Evolutionary conservation across 108 stramenopile genomes (phyloP).

Genomic region (Aurantiochytrium sp.): DNA sequence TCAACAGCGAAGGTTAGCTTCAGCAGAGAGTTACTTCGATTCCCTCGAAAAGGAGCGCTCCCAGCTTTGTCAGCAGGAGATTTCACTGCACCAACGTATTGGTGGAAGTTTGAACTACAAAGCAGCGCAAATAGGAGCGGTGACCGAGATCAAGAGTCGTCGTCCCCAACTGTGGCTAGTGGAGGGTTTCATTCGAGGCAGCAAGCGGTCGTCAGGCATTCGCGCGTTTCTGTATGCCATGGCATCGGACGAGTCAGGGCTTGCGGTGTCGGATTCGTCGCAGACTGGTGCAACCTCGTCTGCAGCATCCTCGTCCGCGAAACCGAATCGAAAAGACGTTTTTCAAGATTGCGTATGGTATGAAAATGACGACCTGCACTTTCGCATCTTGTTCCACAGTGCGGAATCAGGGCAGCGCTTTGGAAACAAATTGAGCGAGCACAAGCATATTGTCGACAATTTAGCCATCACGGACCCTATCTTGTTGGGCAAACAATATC

Average conservation of each 20-base stretch:
- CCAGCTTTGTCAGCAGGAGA: not conserved
- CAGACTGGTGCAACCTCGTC: not conserved
- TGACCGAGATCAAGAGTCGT: not conserved
- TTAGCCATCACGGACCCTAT: not conserved
- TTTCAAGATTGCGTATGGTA: not conserved
- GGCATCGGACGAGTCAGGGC: not conserved
- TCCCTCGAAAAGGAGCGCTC: not conserved
- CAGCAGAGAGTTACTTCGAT: not conserved
- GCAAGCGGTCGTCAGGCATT: not conserved
- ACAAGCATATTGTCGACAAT: not conserved
- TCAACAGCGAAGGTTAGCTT: not conserved
- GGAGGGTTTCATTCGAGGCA: not conserved
- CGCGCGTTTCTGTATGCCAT: not conserved
- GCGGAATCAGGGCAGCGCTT: not conserved
- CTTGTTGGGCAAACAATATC: not conserved
- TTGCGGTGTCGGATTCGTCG: not conserved
- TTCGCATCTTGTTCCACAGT: not conserved
- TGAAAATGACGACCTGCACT: not conserved
- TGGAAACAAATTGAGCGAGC: not conserved
- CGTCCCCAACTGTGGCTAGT: not conserved
- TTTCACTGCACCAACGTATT: not conserved
- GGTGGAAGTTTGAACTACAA: not conserved
- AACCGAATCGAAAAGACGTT: not conserved
- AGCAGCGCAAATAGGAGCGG: not conserved
- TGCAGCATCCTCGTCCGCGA: not conserved